A percentile compares a stretch with the other conserved stretches of the same genome.
Conservation (phyloP, 2,329 filamentous ascomycete genomes). For the Penicillium verrucosum region DNA sequence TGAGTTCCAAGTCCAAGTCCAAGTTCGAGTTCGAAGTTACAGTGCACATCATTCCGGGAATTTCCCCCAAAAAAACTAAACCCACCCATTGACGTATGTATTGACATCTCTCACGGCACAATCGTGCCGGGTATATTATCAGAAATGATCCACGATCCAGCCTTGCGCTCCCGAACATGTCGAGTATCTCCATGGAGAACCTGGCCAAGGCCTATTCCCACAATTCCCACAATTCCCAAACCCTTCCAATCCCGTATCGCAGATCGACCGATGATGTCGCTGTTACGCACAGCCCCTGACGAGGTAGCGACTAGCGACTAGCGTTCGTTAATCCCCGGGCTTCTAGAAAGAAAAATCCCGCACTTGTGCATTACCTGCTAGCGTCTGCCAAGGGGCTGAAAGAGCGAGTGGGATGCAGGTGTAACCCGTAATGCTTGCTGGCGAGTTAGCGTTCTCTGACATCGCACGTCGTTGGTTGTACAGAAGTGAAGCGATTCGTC, state of each 20-base stretch:
- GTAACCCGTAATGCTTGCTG: not conserved
- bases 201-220: not conserved
- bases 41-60: not conserved
- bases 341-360: constrained; percentile 24
- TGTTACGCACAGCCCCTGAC: constrained; percentile 13
- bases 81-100: not conserved
- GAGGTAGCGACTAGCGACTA: not conserved
- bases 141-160: constrained; percentile 1
- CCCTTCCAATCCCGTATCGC: constrained; percentile 1
- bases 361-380: constrained; percentile 1
- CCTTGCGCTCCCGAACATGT: not conserved
- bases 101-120: not conserved
- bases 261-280: constrained; percentile 9
- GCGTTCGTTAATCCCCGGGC: constrained; percentile 9
- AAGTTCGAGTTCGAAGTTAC: not conserved
- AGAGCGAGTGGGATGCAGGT: not conserved
- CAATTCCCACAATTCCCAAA: not conserved
- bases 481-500: not conserved
- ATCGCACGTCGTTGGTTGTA: not conserved
- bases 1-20: not conserved
- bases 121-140: constrained; percentile 1
- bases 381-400: constrained; percentile 5
- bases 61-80: not conserved
- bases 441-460: constrained; percentile 1
- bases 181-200: not conserved